Evolutionary conservation across 345 rosid genomes (phyloP).

Genomic region (Bretschneidera sinensis): DNA sequence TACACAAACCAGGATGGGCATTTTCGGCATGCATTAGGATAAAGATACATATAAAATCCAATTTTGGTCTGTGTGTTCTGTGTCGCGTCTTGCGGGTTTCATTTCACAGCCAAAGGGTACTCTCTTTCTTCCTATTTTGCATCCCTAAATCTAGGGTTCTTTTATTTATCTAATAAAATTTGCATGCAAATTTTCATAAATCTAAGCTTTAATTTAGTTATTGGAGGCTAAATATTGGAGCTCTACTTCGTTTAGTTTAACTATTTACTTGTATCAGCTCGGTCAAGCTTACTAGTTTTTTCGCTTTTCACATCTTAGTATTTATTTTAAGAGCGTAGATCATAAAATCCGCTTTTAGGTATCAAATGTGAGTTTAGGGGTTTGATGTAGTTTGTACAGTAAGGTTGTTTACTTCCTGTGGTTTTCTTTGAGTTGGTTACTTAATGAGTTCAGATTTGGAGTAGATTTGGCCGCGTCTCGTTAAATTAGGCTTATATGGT

Average conservation of each 20-base stretch:
- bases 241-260: not conserved
- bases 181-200: not conserved
- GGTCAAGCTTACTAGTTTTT: not conserved
- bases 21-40: slow-evolving; percentile 11
- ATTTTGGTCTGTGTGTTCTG: not conserved
- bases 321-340: not conserved
- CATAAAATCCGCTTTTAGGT: not conserved
- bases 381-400: not conserved
- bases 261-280: not conserved
- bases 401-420: not conserved
- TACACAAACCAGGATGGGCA: too few species aligned
- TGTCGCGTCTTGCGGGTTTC: slow-evolving; percentile 22
- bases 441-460: slow-evolving; percentile 5
- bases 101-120: slow-evolving; percentile 21
- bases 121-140: slow-evolving; percentile 16
- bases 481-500: slow-evolving; percentile 9
- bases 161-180: not conserved
- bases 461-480: not conserved
- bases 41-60: slow-evolving; percentile 7
- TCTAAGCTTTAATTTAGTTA: slow-evolving; percentile 2
- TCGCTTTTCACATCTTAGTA: slow-evolving; percentile 1
- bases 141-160: slow-evolving; percentile 40
- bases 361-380: slow-evolving; percentile 1
- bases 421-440: slow-evolving; percentile 2
- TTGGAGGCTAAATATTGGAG: not conserved